These are phyloP conservation scores for Acanthochlamys bracteata DNA, from an alignment of 106 monocot species.

Conservation along the genomic window DNA sequence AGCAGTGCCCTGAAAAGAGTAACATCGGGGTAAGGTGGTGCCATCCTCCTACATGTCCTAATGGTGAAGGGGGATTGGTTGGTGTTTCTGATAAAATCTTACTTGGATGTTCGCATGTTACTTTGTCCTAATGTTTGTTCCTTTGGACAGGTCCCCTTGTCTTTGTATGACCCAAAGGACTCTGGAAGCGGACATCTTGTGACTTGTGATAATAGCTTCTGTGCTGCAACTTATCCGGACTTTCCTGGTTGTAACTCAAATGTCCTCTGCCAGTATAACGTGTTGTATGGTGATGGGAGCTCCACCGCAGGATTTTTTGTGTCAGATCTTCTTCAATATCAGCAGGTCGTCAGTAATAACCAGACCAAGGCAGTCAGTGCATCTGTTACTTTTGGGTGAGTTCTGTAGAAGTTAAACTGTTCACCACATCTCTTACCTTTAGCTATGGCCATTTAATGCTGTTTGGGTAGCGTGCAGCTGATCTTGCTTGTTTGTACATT, in stretches of 20 bases:
- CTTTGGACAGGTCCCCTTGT: slow-evolving; percentile 44
- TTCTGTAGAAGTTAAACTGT: not conserved
- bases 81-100: not conserved
- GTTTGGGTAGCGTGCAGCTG: too few relatives aligned
- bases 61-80: too few relatives aligned
- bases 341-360: slow-evolving; percentile 55
- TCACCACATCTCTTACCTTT: too few relatives aligned
- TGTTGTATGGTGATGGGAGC: slow-evolving; percentile 88
- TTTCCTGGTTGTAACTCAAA: slow-evolving; percentile 29
- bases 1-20: slow-evolving; percentile 52
- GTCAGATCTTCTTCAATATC: slow-evolving; percentile 47
- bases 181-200: slow-evolving; percentile 41
- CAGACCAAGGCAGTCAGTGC: slow-evolving; percentile 50
- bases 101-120: not conserved
- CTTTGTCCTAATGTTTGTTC: not conserved
- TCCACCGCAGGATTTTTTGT: slow-evolving; percentile 59
- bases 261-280: slow-evolving; percentile 51
- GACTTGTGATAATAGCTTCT: slow-evolving; percentile 54
- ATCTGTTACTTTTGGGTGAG: slow-evolving; percentile 76
- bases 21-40: slow-evolving; percentile 41
- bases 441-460: too few relatives aligned
- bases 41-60: too few relatives aligned
- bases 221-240: slow-evolving; percentile 27
- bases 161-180: slow-evolving; percentile 56
- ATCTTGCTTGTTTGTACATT: too few relatives aligned